Base-by-base conservation (phyloP, 2,329 filamentous ascomycete genomes). In the Trichophyton simii region DNA sequence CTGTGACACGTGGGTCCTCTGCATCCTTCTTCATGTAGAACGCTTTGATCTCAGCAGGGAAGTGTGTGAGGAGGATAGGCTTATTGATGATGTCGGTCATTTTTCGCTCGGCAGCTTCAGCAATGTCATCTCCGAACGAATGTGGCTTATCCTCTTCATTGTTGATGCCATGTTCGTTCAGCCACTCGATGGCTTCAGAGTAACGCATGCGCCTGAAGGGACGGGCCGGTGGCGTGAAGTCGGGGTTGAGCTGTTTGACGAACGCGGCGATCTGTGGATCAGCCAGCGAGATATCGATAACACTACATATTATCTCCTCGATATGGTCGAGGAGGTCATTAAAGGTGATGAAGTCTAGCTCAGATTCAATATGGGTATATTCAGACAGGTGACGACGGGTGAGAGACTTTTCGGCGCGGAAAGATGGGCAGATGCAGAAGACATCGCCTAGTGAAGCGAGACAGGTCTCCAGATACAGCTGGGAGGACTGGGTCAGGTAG, bases 41-140 rank as follows among this genome's bases (percentile, higher is more conserved):
- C 1, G 94, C 88, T 82, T 99, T 99, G 82, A 99, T 96, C 78
- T 92, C 90, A 63, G 86, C 86, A 20, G 94, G 94, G 84, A 99
- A 99, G 77, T 97, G 92, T 1, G 92, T 97, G 48, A 97, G 82
- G 80, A 97, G 89, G 75, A 99, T 96, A 64, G 94, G 94, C 60
- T 84, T 80, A 84, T 95, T 94, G 80, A 99, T 95, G 68, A 87
- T 88, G 74, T 99, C 94, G 1, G 92, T 97, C 94, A 99, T 99
- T 72, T 82, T 84, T 69, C 94, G 88, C 82, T 99, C 94, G 11
- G 94, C 94, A 11, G 94, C 94, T 77, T 97, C 94, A 66, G 94
- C 94, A 70, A 99, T 99, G 73, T 99, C 94, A 73, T 99, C 94
- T 66, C 94, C 94, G 71, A 97, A 97, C 52, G 83, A 80, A 77